Base-by-base conservation (phyloP, 768 basidiomycete species). In the Scleroderma citrinum region DNA sequence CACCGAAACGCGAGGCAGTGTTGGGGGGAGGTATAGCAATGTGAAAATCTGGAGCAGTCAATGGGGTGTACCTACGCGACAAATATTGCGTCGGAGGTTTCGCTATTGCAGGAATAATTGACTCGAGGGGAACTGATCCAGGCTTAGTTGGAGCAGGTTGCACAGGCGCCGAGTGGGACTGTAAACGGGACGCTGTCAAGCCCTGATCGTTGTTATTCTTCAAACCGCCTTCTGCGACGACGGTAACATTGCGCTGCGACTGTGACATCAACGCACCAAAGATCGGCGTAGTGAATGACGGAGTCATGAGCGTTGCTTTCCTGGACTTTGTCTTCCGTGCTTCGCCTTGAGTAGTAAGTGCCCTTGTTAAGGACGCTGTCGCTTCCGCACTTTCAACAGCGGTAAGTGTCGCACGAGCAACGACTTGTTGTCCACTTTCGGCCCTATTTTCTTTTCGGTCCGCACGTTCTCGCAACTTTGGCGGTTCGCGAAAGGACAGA, bases 61-160 rank as follows among this genome's bases (percentile, higher is more conserved):
- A 73, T 0, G 87, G 78, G 0, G 86, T 81, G 59, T 90, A 89
- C 10, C 76, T 77, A 35, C 83, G 76, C 1, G 87, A 83, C 19
- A 91, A 80, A 57, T 89, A 88, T 31, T 92, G 85, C 0, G 89
- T 92, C 0, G 91, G 89, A 0, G 89, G 91, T 60, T 88, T 89
- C 16, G 86, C 74, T 10, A 71, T 81, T 1, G 77, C 83, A 0
- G 91, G 88, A 37, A 92, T 87, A 53, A 93, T 92, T 11, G 83
- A 85, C 59, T 91, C 87, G 10, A 90, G 71, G 5, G 87, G 84
- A 8, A 88, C 87, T 4, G 66, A 74, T 31, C 60, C 66, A 7
- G 59, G 71, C 54, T 66, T 70, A 23, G 46, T 70, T 7, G 59
- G 51, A 11, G 55, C 51, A 5, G 62, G 54, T 24, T 67, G 57